Conservation (phyloP, 257 asterid species). For the Lantana camara region DNA sequence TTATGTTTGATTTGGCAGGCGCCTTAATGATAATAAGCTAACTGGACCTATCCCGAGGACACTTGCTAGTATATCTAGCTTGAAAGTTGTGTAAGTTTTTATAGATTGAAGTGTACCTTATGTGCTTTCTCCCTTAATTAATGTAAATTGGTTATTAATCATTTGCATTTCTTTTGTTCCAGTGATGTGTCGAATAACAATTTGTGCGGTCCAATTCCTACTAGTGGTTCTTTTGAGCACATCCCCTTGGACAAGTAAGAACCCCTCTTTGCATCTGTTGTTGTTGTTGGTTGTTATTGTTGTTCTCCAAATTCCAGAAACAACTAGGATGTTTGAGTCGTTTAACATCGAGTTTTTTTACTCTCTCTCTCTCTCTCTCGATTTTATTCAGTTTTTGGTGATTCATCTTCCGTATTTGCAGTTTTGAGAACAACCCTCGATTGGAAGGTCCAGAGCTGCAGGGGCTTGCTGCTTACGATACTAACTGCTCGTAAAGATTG, state of each 20-base stretch:
- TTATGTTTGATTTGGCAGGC: constrained; percentile 49
- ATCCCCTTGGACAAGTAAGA: constrained; percentile 79
- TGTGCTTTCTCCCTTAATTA: neutral
- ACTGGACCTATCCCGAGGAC: constrained; percentile 65
- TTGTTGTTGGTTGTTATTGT: no score
- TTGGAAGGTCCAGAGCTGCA: constrained; percentile 85
- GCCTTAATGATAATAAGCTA: constrained; percentile 69
- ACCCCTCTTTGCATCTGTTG: neutral
- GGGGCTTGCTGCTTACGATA: constrained; percentile 80
- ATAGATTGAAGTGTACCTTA: constrained; percentile 6
- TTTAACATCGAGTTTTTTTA: neutral
- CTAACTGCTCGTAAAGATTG: constrained; percentile 62
- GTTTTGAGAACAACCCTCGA: constrained; percentile 82
- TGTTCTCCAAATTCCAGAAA: no score
- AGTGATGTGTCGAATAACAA: constrained; percentile 83
- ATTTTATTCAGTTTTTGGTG: neutral
- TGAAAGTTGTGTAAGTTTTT: constrained; percentile 83
- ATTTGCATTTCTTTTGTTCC: constrained; percentile 23
- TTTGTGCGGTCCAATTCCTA: constrained; percentile 78
- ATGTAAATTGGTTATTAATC: constrained; percentile 13
- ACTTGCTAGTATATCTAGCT: constrained; percentile 53
- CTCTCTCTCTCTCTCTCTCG: neutral
- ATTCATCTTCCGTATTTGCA: constrained; percentile 26
- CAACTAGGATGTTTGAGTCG: neutral
- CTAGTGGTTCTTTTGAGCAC: constrained; percentile 73